Evolutionary conservation across 2,329 filamentous ascomycete genomes (phyloP), one percentile per base, ranked within the genome.

Genomic region (Fonsecaea pugnacius): DNA sequence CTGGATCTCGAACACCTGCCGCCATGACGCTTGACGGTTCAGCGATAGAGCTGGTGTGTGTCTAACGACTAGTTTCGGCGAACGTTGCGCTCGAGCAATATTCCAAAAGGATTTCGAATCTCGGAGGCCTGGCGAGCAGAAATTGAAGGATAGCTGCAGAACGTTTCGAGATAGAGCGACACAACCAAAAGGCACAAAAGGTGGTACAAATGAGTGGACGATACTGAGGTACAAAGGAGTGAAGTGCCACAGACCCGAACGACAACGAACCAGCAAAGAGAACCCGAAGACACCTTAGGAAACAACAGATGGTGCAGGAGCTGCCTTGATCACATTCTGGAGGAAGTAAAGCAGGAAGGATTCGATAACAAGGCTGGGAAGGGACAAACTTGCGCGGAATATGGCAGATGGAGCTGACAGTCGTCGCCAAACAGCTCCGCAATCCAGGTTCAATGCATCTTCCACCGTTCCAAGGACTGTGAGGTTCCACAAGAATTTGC

Each of bases 1-100:
- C 79, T 27, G 84, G 84, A 71, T 87, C 85, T 67, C 80, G 81
- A 63, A 83, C 78, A 52, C 78, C 77, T n/a, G 79, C 77, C 16
- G 79, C 78, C 82, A 84, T 84, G 33, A 24, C 33, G 21, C 18
- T 36, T 48, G 62, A 55, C 46, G 35, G 18, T 54, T 56, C 53
- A 35, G 16, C n/a, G 40, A 43, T 7, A 43, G 16, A 43, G 16
- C n/a, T 18, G 4, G n/a, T 43, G 38, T 43, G 16, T 7, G n/a
- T 14, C 7, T 8, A 3, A 12, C 16, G 38, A 30, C 27, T 16
- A 9, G 12, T 64, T 30, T 64, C 27, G 51, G 55, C 30, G 18
- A 35, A 36, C 35, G 32, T 27, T 36, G 12, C 60, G 33, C 18
- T 53, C 33, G 54, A 50, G 58, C 48, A 38, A 50, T n/a, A 48